These are phyloP conservation scores for Neofusicoccum cordaticola DNA, from an alignment of 2,329 filamentous ascomycete species.

Conservation along the genomic window DNA sequence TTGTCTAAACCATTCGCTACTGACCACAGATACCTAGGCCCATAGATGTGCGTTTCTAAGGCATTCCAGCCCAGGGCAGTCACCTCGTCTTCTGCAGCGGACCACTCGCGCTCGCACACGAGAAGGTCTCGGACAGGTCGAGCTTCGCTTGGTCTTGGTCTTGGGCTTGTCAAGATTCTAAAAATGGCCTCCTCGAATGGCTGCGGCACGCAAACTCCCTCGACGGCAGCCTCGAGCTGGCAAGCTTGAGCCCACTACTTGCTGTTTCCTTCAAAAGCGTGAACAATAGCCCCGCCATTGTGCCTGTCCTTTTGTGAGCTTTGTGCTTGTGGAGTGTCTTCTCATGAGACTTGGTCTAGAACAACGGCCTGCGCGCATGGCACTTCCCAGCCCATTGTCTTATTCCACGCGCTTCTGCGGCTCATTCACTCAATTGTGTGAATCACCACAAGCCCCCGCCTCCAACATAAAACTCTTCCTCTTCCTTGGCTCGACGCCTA, in stretches of 20 bases:
- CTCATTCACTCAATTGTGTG: not conserved
- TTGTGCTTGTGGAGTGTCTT: not conserved
- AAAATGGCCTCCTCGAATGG: too few relatives aligned
- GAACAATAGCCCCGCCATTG: not conserved
- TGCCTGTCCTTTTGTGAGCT: not conserved
- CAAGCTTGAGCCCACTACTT: not conserved
- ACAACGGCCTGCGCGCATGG: not conserved
- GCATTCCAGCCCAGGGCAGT: too few relatives aligned
- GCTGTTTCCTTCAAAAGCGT: not conserved
- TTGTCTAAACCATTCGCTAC: too few relatives aligned
- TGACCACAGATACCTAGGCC: too few relatives aligned
- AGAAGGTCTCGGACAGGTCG: too few relatives aligned
- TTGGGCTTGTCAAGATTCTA: too few relatives aligned
- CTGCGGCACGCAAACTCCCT: too few relatives aligned
- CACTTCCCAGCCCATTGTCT: not conserved
- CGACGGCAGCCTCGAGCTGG: not conserved
- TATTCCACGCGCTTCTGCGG: not conserved
- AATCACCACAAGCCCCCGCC: not conserved
- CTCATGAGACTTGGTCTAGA: not conserved
- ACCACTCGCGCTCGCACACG: too few relatives aligned
- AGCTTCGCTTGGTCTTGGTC: too few relatives aligned
- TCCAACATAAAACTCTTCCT: not conserved
- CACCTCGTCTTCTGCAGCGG: too few relatives aligned
- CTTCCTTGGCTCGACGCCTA: not conserved
- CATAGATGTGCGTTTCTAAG: too few relatives aligned